phyloP scores from a whole-genome alignment of 2,329 filamentous ascomycete genomes.

The Xylaria multiplex region DNA sequence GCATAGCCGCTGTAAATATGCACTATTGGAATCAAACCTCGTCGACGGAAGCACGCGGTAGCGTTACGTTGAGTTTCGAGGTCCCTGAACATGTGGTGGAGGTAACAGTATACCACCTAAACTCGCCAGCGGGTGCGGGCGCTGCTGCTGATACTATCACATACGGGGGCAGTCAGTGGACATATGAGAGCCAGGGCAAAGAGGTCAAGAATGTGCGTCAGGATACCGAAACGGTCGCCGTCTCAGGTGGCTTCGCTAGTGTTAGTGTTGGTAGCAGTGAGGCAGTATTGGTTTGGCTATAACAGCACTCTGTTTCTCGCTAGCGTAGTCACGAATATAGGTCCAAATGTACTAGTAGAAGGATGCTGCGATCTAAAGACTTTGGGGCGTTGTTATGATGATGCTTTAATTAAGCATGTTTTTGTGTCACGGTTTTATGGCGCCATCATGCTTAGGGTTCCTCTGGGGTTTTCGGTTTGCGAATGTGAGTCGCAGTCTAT shows the following conservation, averaged over 20 bases:
- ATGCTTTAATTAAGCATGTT: neutral
- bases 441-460: neutral
- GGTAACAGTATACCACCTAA: conserved; percentile 48
- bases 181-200: conserved; percentile 48
- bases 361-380: neutral
- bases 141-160: conserved; percentile 50
- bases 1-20: conserved; percentile 50
- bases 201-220: conserved; percentile 49
- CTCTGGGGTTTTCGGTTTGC: neutral
- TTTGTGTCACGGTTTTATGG: neutral
- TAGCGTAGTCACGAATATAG: too few relatives aligned
- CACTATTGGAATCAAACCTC: conserved; percentile 52
- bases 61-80: conserved; percentile 40
- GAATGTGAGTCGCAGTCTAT: neutral
- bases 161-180: conserved; percentile 54
- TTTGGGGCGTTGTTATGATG: neutral
- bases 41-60: conserved; percentile 40
- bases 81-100: conserved; percentile 38
- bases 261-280: conserved; percentile 47
- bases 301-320: neutral
- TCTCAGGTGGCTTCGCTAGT: conserved; percentile 42
- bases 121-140: conserved; percentile 50
- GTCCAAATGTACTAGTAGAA: neutral
- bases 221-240: conserved; percentile 46
- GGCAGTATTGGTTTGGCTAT: conserved; percentile 46